Conservation (phyloP, 176 grass and related monocot genomes). For the Dendrocalamus sinicus region DNA sequence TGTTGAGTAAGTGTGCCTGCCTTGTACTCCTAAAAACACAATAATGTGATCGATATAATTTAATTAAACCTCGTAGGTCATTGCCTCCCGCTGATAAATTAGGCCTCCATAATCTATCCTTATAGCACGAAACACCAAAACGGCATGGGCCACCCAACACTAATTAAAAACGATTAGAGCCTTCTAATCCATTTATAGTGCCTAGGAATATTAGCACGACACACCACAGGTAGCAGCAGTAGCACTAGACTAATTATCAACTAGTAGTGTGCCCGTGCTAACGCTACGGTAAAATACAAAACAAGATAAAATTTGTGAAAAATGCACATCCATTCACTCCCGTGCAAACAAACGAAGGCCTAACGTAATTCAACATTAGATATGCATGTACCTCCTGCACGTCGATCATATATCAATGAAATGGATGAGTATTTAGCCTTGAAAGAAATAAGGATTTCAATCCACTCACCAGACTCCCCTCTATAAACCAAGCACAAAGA, state of each 20-base stretch:
- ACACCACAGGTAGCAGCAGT: neutral
- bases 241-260: conserved; percentile 6
- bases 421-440: conserved; percentile 19
- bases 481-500: too few relatives aligned
- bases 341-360: neutral
- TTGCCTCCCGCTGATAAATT: neutral
- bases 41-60: neutral
- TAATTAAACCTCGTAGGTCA: neutral
- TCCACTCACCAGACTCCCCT: too few relatives aligned
- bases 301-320: too few relatives aligned
- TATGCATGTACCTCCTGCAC: neutral
- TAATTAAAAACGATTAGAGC: conserved; percentile 26
- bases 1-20: too few relatives aligned
- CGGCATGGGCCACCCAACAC: conserved; percentile 16
- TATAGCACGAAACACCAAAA: neutral
- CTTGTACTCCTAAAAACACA: neutral
- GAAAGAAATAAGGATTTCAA: too few relatives aligned
- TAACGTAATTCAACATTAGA: neutral
- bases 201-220: neutral
- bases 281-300: too few relatives aligned
- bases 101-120: neutral
- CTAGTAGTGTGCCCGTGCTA: too few relatives aligned
- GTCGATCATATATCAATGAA: too few relatives aligned
- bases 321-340: neutral
- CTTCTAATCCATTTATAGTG: conserved; percentile 27